These are phyloP conservation scores for Erodium texanum DNA, from an alignment of 441 rosid species.

Conservation along the genomic window DNA sequence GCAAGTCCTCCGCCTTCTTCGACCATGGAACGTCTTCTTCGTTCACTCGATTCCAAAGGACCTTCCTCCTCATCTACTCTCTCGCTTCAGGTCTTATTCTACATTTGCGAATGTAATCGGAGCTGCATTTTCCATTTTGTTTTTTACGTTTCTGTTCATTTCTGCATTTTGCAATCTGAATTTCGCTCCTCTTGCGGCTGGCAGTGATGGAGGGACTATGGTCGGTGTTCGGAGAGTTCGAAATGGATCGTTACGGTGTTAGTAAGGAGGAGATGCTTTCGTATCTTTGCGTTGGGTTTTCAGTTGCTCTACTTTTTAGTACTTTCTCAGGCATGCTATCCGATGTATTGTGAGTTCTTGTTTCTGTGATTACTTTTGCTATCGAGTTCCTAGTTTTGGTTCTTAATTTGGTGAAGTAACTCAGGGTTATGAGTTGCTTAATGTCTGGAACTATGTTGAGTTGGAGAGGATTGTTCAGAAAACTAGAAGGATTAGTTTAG, in stretches of 20 bases:
- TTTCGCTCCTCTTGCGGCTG: not conserved
- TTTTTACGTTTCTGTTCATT: not conserved
- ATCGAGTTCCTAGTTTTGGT: not conserved
- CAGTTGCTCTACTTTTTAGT: conserved; percentile 48
- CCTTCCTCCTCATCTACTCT: conserved; percentile 55
- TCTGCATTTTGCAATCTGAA: conserved; percentile 1
- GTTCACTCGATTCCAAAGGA: conserved; percentile 45
- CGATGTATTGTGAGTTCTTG: conserved; percentile 56
- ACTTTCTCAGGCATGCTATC: conserved; percentile 59
- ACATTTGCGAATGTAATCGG: not conserved
- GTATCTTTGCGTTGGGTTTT: conserved; percentile 47
- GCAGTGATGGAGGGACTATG: conserved; percentile 72
- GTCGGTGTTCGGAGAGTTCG: conserved; percentile 76
- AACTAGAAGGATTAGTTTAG: not conserved
- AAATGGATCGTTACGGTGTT: conserved; percentile 35
- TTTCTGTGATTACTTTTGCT: not conserved
- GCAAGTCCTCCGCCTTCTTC: conserved; percentile 33
- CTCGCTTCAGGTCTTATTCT: conserved; percentile 55
- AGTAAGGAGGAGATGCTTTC: conserved; percentile 47
- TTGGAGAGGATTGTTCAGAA: not conserved
- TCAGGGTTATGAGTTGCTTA: too few species aligned
- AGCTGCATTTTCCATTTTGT: not conserved
- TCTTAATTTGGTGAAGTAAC: not conserved
- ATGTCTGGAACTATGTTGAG: not conserved
- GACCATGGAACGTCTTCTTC: conserved; percentile 38